Evolutionary conservation across 352 stramenopile genomes (phyloP).

Genomic region (Lagenidium sp.): DNA sequence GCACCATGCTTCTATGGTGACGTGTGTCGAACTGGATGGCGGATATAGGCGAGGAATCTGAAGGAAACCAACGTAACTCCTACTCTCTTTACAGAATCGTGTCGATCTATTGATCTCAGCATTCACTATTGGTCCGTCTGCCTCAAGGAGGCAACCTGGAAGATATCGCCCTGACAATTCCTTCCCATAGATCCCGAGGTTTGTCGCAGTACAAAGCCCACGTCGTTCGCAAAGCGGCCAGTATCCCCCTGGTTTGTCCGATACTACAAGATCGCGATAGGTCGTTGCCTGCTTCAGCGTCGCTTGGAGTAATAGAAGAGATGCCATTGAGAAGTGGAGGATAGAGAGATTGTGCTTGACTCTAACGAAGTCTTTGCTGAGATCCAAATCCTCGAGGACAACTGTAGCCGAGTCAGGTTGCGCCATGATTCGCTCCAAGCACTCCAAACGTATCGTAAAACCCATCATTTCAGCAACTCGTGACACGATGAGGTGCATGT

Average conservation of each 20-base stretch:
- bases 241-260: slow-evolving; percentile 67
- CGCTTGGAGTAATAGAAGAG: slow-evolving; percentile 66
- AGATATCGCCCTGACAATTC: slow-evolving; percentile 47
- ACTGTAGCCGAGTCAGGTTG: slow-evolving; percentile 67
- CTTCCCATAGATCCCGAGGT: slow-evolving; percentile 48
- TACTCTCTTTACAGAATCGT: slow-evolving; percentile 38
- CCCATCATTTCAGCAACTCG: slow-evolving; percentile 50
- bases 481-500: slow-evolving; percentile 40
- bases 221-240: slow-evolving; percentile 83
- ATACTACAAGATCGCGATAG: slow-evolving; percentile 72
- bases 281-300: slow-evolving; percentile 64
- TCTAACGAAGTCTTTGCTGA: slow-evolving; percentile 24
- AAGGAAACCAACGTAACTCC: slow-evolving; percentile 47
- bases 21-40: slow-evolving; percentile 15
- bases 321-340: slow-evolving; percentile 85
- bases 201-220: slow-evolving; percentile 53
- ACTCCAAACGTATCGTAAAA: slow-evolving; percentile 24
- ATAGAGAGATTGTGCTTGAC: slow-evolving; percentile 84
- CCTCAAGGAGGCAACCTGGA: slow-evolving; percentile 58
- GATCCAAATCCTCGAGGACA: slow-evolving; percentile 55
- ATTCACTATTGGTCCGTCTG: slow-evolving; percentile 68
- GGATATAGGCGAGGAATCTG: slow-evolving; percentile 38
- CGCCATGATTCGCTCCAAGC: slow-evolving; percentile 33
- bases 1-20: slow-evolving; percentile 78
- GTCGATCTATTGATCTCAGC: slow-evolving; percentile 72